Percentiles rank a stretch among this genome's conserved stretches.
Conservation (phyloP, 768 basidiomycete species). For the Kwoniella europaea region DNA sequence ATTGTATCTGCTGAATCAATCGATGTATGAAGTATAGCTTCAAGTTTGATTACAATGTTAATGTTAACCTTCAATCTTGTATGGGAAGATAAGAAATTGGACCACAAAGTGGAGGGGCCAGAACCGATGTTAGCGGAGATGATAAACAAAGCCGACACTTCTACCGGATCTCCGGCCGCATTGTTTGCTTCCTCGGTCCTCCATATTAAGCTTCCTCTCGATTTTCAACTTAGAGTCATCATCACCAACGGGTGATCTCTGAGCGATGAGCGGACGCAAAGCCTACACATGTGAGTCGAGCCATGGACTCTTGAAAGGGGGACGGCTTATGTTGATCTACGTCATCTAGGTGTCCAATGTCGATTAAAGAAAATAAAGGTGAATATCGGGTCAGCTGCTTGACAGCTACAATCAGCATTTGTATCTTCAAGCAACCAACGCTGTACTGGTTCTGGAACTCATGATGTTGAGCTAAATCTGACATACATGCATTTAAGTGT, state of each 20-base stretch:
- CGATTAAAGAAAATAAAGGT: slow-evolving; percentile 21
- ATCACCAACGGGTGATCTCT: not conserved
- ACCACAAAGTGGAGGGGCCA: not conserved
- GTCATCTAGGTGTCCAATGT: slow-evolving; percentile 14
- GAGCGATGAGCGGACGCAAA: slow-evolving; percentile 13
- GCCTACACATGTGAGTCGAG: slow-evolving; percentile 20
- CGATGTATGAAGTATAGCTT: not conserved
- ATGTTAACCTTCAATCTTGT: not conserved
- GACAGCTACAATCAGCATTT: not conserved
- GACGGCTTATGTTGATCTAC: not conserved
- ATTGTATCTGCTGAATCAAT: not conserved
- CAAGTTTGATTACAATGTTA: too few relatives aligned
- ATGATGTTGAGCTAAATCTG: not conserved
- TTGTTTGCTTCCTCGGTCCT: not conserved
- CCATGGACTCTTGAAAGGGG: not conserved
- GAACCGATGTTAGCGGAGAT: slow-evolving; percentile 1
- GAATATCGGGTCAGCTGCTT: not conserved
- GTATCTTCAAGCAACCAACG: too few relatives aligned
- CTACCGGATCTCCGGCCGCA: not conserved
- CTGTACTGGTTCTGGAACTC: too few relatives aligned
- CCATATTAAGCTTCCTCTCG: not conserved
- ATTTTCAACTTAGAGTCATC: not conserved
- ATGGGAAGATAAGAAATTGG: not conserved
- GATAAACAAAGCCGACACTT: not conserved
- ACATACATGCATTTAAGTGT: slow-evolving; percentile 8